Conservation (phyloP, 208 protist species). For the Crithidia thermophila region DNA sequence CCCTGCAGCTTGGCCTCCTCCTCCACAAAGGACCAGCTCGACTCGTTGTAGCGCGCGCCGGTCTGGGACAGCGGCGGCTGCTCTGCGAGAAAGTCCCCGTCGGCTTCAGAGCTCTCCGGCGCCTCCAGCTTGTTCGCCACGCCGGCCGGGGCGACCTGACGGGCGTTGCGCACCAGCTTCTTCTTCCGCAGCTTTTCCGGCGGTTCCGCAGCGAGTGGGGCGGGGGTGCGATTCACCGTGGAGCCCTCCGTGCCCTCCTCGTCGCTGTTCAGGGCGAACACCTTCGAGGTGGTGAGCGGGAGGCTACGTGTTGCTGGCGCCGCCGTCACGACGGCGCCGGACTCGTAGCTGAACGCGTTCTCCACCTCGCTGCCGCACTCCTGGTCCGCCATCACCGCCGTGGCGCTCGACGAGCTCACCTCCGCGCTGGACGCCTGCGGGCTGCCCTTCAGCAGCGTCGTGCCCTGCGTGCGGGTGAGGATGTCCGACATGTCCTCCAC, state of each 20-base stretch:
- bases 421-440: neutral
- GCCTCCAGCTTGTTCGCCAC: neutral
- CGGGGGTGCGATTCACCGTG: neutral
- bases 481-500: neutral
- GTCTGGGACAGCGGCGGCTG: too few species aligned
- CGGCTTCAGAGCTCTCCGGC: neutral
- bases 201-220: neutral
- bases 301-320: neutral
- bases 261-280: neutral
- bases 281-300: slow-evolving; percentile 2
- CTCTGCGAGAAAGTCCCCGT: too few species aligned
- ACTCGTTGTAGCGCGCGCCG: slow-evolving; percentile 13
- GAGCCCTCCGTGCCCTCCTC: neutral
- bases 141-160: neutral
- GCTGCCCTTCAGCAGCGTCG: slow-evolving; percentile 7
- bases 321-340: neutral
- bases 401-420: neutral
- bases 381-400: neutral
- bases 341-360: neutral
- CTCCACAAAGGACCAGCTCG: slow-evolving; percentile 14
- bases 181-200: neutral
- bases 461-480: slow-evolving; percentile 5
- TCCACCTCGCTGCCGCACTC: neutral
- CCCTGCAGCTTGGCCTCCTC: slow-evolving; percentile 11
- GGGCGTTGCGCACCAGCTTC: neutral